Evolutionary conservation across 2,329 filamentous ascomycete genomes (phyloP).

Genomic region (Xylaria sp.): DNA sequence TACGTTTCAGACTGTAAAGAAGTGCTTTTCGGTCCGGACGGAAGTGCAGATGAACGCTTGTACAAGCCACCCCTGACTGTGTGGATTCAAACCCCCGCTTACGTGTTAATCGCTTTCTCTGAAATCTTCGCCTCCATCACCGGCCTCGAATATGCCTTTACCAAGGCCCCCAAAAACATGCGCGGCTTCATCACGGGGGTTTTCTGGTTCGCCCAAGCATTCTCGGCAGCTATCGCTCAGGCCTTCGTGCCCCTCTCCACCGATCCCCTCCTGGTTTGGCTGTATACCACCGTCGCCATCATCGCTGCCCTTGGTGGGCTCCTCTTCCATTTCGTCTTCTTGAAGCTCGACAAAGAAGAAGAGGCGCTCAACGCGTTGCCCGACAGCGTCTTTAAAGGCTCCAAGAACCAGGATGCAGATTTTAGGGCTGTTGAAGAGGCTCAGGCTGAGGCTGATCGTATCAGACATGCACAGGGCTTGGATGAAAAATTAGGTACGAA

Average conservation of each 20-base stretch:
- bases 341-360: constrained; percentile 70
- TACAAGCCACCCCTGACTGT: constrained; percentile 67
- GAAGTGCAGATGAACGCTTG: constrained; percentile 37
- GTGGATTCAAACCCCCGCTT: constrained; percentile 65
- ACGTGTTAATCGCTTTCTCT: constrained; percentile 66
- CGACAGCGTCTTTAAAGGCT: constrained; percentile 49
- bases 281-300: constrained; percentile 75
- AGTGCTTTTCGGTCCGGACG: constrained; percentile 28
- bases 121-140: constrained; percentile 75
- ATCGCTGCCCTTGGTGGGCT: constrained; percentile 70
- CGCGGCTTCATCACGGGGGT: constrained; percentile 69
- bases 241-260: constrained; percentile 65
- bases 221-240: constrained; percentile 69
- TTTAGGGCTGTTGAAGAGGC: constrained; percentile 42
- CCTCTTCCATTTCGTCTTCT: constrained; percentile 76
- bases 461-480: constrained; percentile 38
- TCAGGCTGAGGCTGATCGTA: constrained; percentile 45
- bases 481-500: constrained; percentile 34
- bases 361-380: constrained; percentile 72
- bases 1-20: constrained; percentile 59
- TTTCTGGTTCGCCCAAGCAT: constrained; percentile 70
- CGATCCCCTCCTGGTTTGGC: constrained; percentile 78
- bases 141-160: constrained; percentile 78
- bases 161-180: constrained; percentile 77
- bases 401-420: constrained; percentile 44